Evolutionary conservation across 768 basidiomycete genomes (phyloP).

Genomic region (Phylloporus sp.): DNA sequence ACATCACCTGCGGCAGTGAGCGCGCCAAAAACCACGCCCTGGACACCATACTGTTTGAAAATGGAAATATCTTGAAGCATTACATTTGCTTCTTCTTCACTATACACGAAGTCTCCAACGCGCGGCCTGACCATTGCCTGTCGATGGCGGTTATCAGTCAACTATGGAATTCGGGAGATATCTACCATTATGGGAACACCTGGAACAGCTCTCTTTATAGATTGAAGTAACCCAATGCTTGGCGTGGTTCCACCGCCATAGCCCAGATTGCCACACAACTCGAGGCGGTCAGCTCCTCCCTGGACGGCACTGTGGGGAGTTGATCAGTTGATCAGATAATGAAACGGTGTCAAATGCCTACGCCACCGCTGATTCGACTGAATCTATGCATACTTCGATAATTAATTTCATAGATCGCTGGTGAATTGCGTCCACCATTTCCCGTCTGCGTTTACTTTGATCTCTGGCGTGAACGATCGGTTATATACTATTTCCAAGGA

Average conservation of each 20-base stretch:
- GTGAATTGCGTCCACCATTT: constrained; percentile 5
- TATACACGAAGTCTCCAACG: constrained; percentile 74
- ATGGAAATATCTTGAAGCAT: constrained; percentile 69
- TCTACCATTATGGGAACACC: constrained; percentile 66
- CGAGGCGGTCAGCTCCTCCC: constrained; percentile 72
- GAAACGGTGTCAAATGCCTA: constrained; percentile 30
- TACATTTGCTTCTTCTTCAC: constrained; percentile 56
- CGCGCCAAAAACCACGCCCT: constrained; percentile 64
- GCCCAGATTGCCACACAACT: constrained; percentile 65
- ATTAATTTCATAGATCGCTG: constrained; percentile 6
- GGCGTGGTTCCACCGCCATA: constrained; percentile 82
- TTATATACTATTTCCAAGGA: constrained; percentile 8
- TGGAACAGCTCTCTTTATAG: constrained; percentile 46
- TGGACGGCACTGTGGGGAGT: constrained; percentile 49
- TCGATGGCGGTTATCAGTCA: background rate
- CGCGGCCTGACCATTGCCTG: constrained; percentile 81
- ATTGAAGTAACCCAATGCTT: constrained; percentile 63
- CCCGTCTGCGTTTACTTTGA: background rate
- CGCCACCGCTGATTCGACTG: constrained; percentile 65
- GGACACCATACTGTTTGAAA: constrained; percentile 53
- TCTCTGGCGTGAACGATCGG: background rate
- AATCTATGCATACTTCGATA: constrained; percentile 74
- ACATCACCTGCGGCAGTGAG: constrained; percentile 53
- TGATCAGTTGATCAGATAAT: constrained; percentile 2
- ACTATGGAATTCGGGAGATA: constrained; percentile 6